Evolutionary conservation across 176 grass and related monocot genomes (phyloP).

Genomic region (Paspalum notatum): DNA sequence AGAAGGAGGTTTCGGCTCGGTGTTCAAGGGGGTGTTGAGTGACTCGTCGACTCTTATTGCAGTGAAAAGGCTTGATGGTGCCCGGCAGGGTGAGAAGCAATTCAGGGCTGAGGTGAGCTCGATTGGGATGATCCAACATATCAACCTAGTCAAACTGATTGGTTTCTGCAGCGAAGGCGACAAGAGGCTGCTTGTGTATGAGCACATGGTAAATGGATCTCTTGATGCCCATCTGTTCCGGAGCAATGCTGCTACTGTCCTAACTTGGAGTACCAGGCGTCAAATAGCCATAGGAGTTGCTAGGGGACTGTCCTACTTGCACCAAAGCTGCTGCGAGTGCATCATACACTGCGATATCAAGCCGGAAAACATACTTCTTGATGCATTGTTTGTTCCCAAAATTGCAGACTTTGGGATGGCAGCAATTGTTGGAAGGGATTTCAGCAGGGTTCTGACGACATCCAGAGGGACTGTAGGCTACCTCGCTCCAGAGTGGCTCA

Average conservation of each 20-base stretch:
- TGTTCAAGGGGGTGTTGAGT: not conserved
- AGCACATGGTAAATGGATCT: not conserved
- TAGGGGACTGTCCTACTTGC: constrained; percentile 44
- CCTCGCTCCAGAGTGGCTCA: constrained; percentile 56
- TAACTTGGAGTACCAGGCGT: not conserved
- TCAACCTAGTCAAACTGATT: not conserved
- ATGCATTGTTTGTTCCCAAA: constrained; percentile 38
- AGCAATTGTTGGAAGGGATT: constrained; percentile 43
- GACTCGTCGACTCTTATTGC: not conserved
- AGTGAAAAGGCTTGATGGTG: not conserved
- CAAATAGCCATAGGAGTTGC: constrained; percentile 28
- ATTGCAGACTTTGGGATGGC: constrained; percentile 57
- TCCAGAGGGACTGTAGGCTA: constrained; percentile 55
- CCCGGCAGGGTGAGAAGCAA: not conserved
- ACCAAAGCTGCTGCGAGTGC: constrained; percentile 40
- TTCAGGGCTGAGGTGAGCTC: constrained; percentile 1
- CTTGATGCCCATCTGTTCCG: not conserved
- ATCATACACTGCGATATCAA: constrained; percentile 58
- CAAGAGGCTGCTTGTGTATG: not conserved
- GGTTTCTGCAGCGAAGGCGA: not conserved
- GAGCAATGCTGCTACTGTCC: not conserved
- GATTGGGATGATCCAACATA: not conserved
- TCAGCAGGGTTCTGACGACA: constrained; percentile 49
- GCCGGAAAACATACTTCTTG: constrained; percentile 29
- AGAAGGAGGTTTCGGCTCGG: not conserved